Base-by-base conservation (phyloP, 2,329 filamentous ascomycete genomes). In the Rutstroemia sp. region DNA sequence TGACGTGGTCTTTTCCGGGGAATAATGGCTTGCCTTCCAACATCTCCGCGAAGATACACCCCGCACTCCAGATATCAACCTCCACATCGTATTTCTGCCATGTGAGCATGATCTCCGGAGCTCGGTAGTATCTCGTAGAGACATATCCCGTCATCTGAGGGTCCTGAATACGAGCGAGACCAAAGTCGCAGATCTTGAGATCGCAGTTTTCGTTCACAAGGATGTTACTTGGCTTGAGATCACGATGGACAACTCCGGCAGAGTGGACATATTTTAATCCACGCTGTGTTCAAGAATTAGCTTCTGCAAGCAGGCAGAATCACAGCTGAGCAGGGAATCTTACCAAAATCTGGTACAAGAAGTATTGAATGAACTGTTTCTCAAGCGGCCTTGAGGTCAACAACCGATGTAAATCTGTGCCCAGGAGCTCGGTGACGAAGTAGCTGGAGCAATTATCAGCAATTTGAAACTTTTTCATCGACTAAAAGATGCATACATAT, bases 41-140 rank as follows among this genome's bases (percentile, higher is more conserved):
- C 94, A 99, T 99, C 76, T 99, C 94, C 44, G 94, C 94, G 67
- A 99, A 97, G 71, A 99, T 99, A 75, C 94, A 99, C 59, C 94
- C 94, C 17, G 92, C 92, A 71, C 94, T 97, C 94, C 94, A 99
- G 71, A 99, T 96, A 72, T 99, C 94, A 57, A 99, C 94, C 76
- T 97, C 94, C 48, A 97, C 86, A 66, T 99, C 94, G 75, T 99
- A 99, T 77, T 99, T 99, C 78, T 99, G 94, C 94, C 94, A 99
- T 63, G 94, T 97, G 71, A 99, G 90, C 94, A 99, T 99, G 71
- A 99, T 99, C 75, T 99, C 94, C 17, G 94, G 94, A 8, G 94
- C 94, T 69, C 94, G 86, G 80, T 99, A 99, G 80, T 99, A 99
- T 79, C 94, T 82, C 60, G 94, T 99, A 48, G 94, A 97, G 59